phyloP scores from a whole-genome alignment of 352 stramenopile genomes.

The Pythium phragmiticola region DNA sequence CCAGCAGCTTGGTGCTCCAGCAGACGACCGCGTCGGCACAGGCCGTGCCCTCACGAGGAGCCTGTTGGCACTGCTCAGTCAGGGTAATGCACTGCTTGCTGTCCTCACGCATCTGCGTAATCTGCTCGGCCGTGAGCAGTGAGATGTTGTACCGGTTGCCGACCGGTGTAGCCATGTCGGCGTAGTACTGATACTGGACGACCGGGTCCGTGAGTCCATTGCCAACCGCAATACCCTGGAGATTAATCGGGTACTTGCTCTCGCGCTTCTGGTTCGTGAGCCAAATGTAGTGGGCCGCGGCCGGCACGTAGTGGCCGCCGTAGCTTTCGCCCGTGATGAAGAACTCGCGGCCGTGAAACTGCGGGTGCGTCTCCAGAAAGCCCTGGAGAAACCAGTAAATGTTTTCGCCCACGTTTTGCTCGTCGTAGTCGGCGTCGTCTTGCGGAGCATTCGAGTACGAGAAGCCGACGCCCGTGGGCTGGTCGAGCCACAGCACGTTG shows the following conservation, averaged over 20 bases:
- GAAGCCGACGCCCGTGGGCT: slow-evolving; percentile 42
- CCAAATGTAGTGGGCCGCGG: slow-evolving; percentile 42
- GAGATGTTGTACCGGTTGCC: slow-evolving; percentile 59
- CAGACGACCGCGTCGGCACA: slow-evolving; percentile 34
- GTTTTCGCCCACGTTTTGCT: slow-evolving; percentile 42
- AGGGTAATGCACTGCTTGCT: slow-evolving; percentile 27
- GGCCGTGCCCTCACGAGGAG: slow-evolving; percentile 20
- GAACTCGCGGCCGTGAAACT: slow-evolving; percentile 41
- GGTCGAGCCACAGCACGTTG: slow-evolving; percentile 57
- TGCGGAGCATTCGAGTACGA: slow-evolving; percentile 25
- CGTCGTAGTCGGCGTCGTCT: slow-evolving; percentile 36
- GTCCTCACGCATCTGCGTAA: slow-evolving; percentile 39
- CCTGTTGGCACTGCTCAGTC: slow-evolving; percentile 38
- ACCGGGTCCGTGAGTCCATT: slow-evolving; percentile 61
- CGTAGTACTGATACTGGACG: slow-evolving; percentile 35
- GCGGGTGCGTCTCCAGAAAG: slow-evolving; percentile 43
- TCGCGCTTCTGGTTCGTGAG: slow-evolving; percentile 24
- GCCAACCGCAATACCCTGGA: slow-evolving; percentile 65
- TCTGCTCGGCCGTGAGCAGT: slow-evolving; percentile 36
- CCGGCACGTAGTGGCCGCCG: slow-evolving; percentile 54
- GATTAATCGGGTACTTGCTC: slow-evolving; percentile 39
- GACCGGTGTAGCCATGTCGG: slow-evolving; percentile 39
- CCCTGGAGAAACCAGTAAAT: slow-evolving; percentile 54
- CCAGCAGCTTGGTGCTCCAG: slow-evolving; percentile 35
- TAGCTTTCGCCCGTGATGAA: slow-evolving; percentile 66